Conservation (phyloP, 805 yeast species). For the Ogataea minuta region DNA sequence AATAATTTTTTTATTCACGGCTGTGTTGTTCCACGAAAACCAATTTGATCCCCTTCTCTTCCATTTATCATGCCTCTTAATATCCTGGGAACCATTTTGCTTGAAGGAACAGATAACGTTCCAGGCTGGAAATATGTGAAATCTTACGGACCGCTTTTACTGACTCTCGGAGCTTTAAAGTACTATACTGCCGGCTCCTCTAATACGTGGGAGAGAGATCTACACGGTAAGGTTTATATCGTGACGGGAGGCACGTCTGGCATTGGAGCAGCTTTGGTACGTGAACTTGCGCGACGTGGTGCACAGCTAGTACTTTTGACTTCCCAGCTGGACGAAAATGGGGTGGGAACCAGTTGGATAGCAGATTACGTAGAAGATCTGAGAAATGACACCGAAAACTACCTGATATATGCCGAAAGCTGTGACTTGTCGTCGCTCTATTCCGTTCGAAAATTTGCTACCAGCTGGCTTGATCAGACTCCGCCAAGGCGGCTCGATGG, state of each 20-base stretch:
- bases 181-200: constrained; percentile 74
- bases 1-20: constrained; percentile 10
- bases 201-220: constrained; percentile 89
- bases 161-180: constrained; percentile 51
- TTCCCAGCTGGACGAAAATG: constrained; percentile 52
- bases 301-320: constrained; percentile 83
- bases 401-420: constrained; percentile 83
- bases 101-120: constrained; percentile 70
- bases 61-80: constrained; percentile 71
- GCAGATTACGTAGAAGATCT: constrained; percentile 77
- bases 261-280: constrained; percentile 72
- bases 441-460: constrained; percentile 85
- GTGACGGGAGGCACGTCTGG: constrained; percentile 96
- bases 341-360: constrained; percentile 50
- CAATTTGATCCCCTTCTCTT: constrained; percentile 3
- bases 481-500: constrained; percentile 94
- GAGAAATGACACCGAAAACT: constrained; percentile 65
- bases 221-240: constrained; percentile 84
- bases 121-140: constrained; percentile 71
- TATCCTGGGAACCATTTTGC: constrained; percentile 62
- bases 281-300: constrained; percentile 74
- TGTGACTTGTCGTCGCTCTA: constrained; percentile 75
- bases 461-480: constrained; percentile 86
- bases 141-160: constrained; percentile 55
- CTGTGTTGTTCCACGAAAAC: constrained; percentile 4